A percentile compares a stretch with the other conserved stretches of the same genome.
Conservation (phyloP, 495 filamentous ascomycete genomes). For the Penicillium nucicola region DNA sequence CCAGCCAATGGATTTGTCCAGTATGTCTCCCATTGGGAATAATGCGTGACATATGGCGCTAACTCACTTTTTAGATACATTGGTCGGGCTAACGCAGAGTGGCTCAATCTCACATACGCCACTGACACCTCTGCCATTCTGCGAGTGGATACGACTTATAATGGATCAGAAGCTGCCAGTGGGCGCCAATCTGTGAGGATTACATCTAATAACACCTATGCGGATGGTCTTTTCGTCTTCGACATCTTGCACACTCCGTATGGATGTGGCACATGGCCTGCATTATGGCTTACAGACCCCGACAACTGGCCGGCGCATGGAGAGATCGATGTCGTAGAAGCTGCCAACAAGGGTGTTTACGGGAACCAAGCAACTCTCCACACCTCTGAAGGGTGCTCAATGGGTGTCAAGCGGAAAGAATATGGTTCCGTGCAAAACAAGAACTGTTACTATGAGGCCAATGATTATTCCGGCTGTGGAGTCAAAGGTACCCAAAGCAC, state of each 20-base stretch:
- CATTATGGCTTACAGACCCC: conserved; percentile 56
- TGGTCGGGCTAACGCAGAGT: conserved; percentile 13
- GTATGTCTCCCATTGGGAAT: conserved; percentile 7
- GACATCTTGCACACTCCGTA: conserved; percentile 39
- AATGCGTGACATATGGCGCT: neutral
- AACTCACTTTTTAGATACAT: conserved; percentile 9
- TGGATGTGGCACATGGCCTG: conserved; percentile 47
- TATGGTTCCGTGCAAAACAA: conserved; percentile 17
- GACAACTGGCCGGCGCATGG: conserved; percentile 48
- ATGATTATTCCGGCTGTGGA: conserved; percentile 35
- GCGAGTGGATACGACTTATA: conserved; percentile 41
- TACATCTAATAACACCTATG: conserved; percentile 42
- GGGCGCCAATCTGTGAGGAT: conserved; percentile 47
- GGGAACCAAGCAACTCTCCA: conserved; percentile 37
- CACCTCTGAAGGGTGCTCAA: conserved; percentile 31
- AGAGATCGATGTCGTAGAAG: conserved; percentile 41
- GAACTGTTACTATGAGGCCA: conserved; percentile 17
- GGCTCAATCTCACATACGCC: conserved; percentile 44
- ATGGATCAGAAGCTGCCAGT: conserved; percentile 14
- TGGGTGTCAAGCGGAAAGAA: conserved; percentile 37
- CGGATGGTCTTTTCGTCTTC: conserved; percentile 45
- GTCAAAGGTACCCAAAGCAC: conserved; percentile 27
- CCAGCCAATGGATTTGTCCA: conserved; percentile 40
- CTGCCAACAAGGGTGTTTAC: conserved; percentile 28
- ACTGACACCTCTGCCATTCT: conserved; percentile 41